These are phyloP conservation scores for Ramaria sp. DNA, from an alignment of 768 basidiomycete genomes.

Conservation along the genomic window DNA sequence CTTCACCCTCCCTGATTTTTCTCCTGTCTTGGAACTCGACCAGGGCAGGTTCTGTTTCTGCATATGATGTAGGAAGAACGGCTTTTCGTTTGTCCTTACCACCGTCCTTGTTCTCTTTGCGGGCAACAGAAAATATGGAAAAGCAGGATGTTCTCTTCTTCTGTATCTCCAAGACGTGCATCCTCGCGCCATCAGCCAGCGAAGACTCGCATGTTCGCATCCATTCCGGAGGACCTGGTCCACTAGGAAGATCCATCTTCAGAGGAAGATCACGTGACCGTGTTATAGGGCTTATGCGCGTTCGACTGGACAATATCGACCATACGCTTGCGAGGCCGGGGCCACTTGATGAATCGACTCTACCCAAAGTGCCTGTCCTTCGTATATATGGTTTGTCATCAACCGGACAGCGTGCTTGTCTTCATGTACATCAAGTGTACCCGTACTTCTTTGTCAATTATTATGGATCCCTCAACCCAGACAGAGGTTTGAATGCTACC, in stretches of 20 bases:
- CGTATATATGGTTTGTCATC: constrained; percentile 83
- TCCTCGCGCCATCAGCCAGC: constrained; percentile 2
- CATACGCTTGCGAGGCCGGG: constrained; percentile 48
- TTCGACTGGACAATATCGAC: constrained; percentile 51
- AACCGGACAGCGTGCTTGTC: constrained; percentile 63
- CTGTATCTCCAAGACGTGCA: not conserved
- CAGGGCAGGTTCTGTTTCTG: not conserved
- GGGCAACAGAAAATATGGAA: not conserved
- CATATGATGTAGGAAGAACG: not conserved
- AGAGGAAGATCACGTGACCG: not conserved
- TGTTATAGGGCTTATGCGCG: constrained; percentile 18
- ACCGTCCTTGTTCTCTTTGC: not conserved
- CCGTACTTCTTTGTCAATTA: constrained; percentile 93
- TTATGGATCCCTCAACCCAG: constrained; percentile 48
- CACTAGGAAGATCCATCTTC: not conserved
- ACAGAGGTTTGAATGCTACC: constrained; percentile 37
- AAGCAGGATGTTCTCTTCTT: not conserved
- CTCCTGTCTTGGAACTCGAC: constrained; percentile 1
- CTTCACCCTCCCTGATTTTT: constrained; percentile 1
- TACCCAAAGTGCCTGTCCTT: constrained; percentile 66
- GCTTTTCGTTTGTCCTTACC: not conserved
- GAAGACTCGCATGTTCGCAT: not conserved
- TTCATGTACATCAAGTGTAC: constrained; percentile 88
- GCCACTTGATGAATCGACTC: constrained; percentile 47
- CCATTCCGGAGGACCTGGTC: not conserved